Evolutionary conservation across 2,329 filamentous ascomycete species (phyloP), one percentile per base, ranked within the genome.

Genomic region (Neocatenulostroma microsporum): DNA sequence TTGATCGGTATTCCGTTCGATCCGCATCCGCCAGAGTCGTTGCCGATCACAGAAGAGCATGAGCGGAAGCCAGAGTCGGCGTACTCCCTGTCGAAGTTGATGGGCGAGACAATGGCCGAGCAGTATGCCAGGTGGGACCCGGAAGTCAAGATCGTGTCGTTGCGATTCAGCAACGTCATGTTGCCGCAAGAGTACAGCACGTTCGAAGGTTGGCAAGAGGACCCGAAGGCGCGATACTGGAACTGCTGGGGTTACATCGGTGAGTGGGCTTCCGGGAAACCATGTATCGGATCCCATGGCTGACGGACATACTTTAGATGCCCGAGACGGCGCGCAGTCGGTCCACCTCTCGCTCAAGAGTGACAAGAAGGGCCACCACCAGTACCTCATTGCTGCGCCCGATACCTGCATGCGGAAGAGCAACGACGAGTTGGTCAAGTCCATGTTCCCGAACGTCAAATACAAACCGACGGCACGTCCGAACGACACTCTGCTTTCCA

Each of bases 131-230:
- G 47, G 24, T 49, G 47, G 47, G 47, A 49, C 27, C 47, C 47
- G 5, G 37, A 39, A 26, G 15, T 40, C 18, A 49, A 49, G 39
- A 46, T 49, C 28, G 40, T 49, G 23, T 48, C 45, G 2, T 18
- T 49, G 23, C 39, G 47, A 23, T 49, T 49, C 35, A 48, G 45
- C 43, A 49, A 49, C 24, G 47, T 49, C 33, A 49, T 49, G 47
- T 30, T 49, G 21, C 47, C 47, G 5, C 36, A 48, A 13, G 47
- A 49, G 20, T 49, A 49, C 32, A 36, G 36, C 30, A 41, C 36
- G 0, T 49, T 49, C 26, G 42, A 49, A 17, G 25, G 25, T 5
- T 49, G 47, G 47, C 47, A 49, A 17, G 32, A 49, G 6, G 47
- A 49, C 31, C 47, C 45, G 10, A 49, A 42, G 41, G 21, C 27